A percentile compares a stretch with the other conserved stretches of the same genome.
Evolutionary conservation across 805 yeast genomes (phyloP).

Genomic region (Metschnikowia lunata): DNA sequence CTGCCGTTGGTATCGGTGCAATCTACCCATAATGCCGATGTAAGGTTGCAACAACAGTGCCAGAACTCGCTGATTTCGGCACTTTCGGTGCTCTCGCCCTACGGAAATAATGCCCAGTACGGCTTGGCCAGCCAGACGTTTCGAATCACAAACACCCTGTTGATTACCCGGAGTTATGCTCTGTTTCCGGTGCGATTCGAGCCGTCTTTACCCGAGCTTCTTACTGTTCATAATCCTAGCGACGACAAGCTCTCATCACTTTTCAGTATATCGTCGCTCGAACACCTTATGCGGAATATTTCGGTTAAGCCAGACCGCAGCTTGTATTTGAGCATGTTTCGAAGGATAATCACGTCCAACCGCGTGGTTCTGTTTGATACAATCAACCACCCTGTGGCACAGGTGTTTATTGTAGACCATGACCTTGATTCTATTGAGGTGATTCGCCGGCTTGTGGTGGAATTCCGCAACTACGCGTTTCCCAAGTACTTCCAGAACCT

Average conservation of each 20-base stretch:
- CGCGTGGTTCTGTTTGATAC: constrained; percentile 75
- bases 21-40: constrained; percentile 44
- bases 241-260: constrained; percentile 20
- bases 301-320: constrained; percentile 18
- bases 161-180: constrained; percentile 45
- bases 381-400: constrained; percentile 80
- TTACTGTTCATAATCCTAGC: constrained; percentile 26
- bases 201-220: constrained; percentile 35
- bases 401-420: constrained; percentile 60
- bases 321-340: constrained; percentile 54
- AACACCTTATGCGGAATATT: constrained; percentile 22
- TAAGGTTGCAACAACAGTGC: constrained; percentile 38
- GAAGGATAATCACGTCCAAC: constrained; percentile 54
- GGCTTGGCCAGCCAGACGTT: constrained; percentile 37
- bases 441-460: constrained; percentile 55
- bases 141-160: constrained; percentile 49
- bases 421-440: constrained; percentile 46
- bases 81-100: constrained; percentile 48
- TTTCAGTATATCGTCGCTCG: constrained; percentile 38
- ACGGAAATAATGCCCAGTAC: constrained; percentile 51
- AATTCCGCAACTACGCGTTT: constrained; percentile 44
- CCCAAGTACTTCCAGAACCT: constrained; percentile 67
- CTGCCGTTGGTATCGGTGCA: constrained; percentile 52
- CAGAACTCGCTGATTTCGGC: constrained; percentile 33
- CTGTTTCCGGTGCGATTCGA: constrained; percentile 56